A percentile compares a stretch with the other conserved stretches of the same genome.
These are phyloP conservation scores for Sordariomycetes sp. DNA, from an alignment of 2,329 filamentous ascomycete genomes.

Conservation along the genomic window DNA sequence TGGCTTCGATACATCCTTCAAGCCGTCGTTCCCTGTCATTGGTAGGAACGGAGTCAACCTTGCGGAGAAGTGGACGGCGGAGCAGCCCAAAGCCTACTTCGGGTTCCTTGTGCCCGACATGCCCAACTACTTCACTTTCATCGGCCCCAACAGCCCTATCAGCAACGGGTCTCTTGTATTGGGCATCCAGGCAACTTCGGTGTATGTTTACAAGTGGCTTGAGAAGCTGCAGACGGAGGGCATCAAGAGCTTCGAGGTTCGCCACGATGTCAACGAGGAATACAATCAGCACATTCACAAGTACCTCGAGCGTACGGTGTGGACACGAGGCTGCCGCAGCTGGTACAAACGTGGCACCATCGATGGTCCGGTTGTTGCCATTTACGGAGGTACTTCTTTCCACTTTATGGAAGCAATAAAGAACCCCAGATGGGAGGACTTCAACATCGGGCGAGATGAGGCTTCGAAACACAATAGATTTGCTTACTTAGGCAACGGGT, in stretches of 20 bases:
- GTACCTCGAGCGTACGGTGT: slow-evolving; percentile 46
- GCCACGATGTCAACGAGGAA: slow-evolving; percentile 35
- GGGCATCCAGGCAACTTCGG: slow-evolving; percentile 39
- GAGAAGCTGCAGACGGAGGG: slow-evolving; percentile 39
- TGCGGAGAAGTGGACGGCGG: too few relatives aligned
- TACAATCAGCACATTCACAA: slow-evolving; percentile 37
- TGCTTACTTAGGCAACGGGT: slow-evolving; percentile 43
- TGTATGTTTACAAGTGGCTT: slow-evolving; percentile 39
- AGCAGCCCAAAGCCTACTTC: too few relatives aligned
- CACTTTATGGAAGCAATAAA: too few relatives aligned
- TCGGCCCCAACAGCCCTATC: slow-evolving; percentile 43
- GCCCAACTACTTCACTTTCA: too few relatives aligned
- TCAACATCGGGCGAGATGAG: too few relatives aligned
- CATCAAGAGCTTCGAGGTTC: slow-evolving; percentile 36
- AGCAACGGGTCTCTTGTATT: slow-evolving; percentile 42
- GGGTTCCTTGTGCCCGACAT: too few relatives aligned
- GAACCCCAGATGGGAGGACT: too few relatives aligned
- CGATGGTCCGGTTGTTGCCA: slow-evolving; percentile 35
- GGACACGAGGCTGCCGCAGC: slow-evolving; percentile 34
- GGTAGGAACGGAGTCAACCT: too few relatives aligned
- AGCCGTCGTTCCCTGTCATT: too few relatives aligned
- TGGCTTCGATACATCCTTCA: too few relatives aligned
- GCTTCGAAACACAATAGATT: slow-evolving; percentile 31
- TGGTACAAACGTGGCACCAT: slow-evolving; percentile 40
- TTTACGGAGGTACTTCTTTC: slow-evolving; percentile 46